phyloP scores from a whole-genome alignment of 1,139 yeast species.

The Taphrina betulina region DNA sequence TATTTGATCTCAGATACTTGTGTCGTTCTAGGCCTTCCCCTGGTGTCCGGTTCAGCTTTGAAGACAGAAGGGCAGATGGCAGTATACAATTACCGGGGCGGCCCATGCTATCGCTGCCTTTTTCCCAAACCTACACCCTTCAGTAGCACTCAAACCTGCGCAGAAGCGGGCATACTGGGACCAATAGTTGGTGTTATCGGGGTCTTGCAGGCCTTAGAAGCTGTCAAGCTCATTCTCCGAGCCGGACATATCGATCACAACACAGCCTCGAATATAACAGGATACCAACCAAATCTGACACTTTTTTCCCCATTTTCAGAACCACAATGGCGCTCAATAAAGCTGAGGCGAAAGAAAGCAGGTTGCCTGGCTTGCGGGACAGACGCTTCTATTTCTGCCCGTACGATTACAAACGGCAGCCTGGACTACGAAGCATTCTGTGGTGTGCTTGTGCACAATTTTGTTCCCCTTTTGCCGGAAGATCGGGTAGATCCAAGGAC shows the following conservation, averaged over 20 bases:
- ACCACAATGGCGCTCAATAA: slow-evolving; percentile 64
- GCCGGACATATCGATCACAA: slow-evolving; percentile 30
- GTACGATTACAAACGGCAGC: slow-evolving; percentile 50
- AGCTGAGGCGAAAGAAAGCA: slow-evolving; percentile 68
- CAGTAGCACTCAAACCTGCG: slow-evolving; percentile 75
- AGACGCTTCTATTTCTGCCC: slow-evolving; percentile 47
- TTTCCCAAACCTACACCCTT: slow-evolving; percentile 91
- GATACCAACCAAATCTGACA: slow-evolving; percentile 59
- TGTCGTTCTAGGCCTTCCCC: slow-evolving; percentile 53
- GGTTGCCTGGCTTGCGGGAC: slow-evolving; percentile 69
- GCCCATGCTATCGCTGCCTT: slow-evolving; percentile 94
- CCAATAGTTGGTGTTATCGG: slow-evolving; percentile 95
- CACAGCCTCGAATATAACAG: slow-evolving; percentile 44
- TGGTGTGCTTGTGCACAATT: slow-evolving; percentile 52
- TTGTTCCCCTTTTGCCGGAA: slow-evolving; percentile 45
- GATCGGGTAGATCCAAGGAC: slow-evolving; percentile 49
- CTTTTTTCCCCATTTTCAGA: slow-evolving; percentile 62
- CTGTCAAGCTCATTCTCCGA: slow-evolving; percentile 61
- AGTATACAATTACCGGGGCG: slow-evolving; percentile 64
- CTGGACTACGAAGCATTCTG: slow-evolving; percentile 73
- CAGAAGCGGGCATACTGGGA: slow-evolving; percentile 94
- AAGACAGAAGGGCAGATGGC: slow-evolving; percentile 88
- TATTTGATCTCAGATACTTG: slow-evolving; percentile 86
- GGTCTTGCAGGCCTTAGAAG: slow-evolving; percentile 80
- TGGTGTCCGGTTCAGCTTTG: slow-evolving; percentile 89